phyloP scores from a whole-genome alignment of 2,329 filamentous ascomycete species.

The Phyllosticta paracitricarpa region DNA sequence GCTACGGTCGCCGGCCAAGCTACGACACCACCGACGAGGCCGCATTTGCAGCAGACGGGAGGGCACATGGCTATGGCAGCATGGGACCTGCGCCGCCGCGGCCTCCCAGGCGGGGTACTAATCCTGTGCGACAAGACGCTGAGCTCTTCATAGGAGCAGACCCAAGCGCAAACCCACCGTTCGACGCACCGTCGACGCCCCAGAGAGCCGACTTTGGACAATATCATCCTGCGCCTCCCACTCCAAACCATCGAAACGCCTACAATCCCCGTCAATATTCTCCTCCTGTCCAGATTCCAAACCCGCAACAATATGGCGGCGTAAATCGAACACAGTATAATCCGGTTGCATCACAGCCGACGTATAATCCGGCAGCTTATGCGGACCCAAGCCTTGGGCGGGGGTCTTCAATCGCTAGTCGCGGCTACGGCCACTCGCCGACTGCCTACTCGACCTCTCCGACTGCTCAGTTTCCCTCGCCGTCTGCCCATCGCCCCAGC shows the following conservation, averaged over 20 bases:
- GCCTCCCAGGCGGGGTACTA: constrained; percentile 21
- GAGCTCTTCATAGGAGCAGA: constrained; percentile 51
- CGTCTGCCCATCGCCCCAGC: not conserved
- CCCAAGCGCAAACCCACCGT: constrained; percentile 16
- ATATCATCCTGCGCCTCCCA: constrained; percentile 37
- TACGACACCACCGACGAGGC: constrained; percentile 70
- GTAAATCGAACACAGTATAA: constrained; percentile 25
- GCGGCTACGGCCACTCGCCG: constrained; percentile 28
- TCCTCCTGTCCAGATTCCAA: constrained; percentile 35
- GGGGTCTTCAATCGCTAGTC: constrained; percentile 22
- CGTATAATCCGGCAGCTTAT: constrained; percentile 38
- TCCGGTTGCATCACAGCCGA: constrained; percentile 23
- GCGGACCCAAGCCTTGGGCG: constrained; percentile 21
- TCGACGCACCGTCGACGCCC: constrained; percentile 12
- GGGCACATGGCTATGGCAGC: constrained; percentile 25
- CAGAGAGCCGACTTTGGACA: constrained; percentile 37
- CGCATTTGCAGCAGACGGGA: constrained; percentile 35
- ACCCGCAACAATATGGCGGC: constrained; percentile 53
- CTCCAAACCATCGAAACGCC: constrained; percentile 20
- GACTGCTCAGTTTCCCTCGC: constrained; percentile 7
- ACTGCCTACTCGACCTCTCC: constrained; percentile 16
- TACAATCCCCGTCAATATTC: constrained; percentile 57
- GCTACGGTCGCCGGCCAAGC: constrained; percentile 48
- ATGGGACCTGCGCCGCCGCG: constrained; percentile 5
- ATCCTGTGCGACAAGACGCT: constrained; percentile 35